Percentiles rank a stretch among this genome's conserved stretches.
Conservation (phyloP, 2,329 filamentous ascomycete species). For the Zasmidium cellare region DNA sequence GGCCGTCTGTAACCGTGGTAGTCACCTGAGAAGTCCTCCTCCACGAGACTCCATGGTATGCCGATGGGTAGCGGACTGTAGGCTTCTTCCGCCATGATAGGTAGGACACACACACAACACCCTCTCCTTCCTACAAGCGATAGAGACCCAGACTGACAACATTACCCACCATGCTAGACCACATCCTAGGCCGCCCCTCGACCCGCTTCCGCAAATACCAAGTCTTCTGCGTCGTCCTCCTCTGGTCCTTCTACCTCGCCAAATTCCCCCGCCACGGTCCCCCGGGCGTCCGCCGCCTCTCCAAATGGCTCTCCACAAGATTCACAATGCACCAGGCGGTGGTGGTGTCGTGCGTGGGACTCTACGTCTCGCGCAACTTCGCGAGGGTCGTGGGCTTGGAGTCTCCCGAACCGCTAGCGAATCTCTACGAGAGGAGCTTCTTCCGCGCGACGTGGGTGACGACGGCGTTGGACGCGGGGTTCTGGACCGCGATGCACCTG, state of each 20-base stretch:
- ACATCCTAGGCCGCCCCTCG: conserved; percentile 25
- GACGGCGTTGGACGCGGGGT: conserved; percentile 91
- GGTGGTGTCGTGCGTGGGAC: conserved; percentile 81
- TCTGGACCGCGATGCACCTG: conserved; percentile 98
- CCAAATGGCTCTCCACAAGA: conserved; percentile 65
- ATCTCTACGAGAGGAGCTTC: conserved; percentile 88
- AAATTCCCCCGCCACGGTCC: conserved; percentile 87
- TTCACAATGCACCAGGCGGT: conserved; percentile 89
- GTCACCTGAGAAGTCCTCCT: not conserved
- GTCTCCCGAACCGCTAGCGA: conserved; percentile 88
- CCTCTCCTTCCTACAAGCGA: not conserved
- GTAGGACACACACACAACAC: conserved; percentile 5
- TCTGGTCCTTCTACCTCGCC: conserved; percentile 85
- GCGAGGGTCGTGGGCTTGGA: conserved; percentile 88
- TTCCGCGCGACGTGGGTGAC: conserved; percentile 97
- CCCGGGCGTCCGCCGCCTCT: conserved; percentile 69
- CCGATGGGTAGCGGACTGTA: not conserved
- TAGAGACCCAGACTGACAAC: not conserved
- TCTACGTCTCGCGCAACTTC: conserved; percentile 91
- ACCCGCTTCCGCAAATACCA: conserved; percentile 28
- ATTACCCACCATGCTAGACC: conserved; percentile 11
- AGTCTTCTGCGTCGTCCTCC: conserved; percentile 83
- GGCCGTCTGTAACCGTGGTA: not conserved
- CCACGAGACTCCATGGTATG: not conserved
- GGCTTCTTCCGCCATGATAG: conserved; percentile 15